Evolutionary conservation across 2,329 filamentous ascomycete species (phyloP).

Genomic region (Pyrenophora teres): DNA sequence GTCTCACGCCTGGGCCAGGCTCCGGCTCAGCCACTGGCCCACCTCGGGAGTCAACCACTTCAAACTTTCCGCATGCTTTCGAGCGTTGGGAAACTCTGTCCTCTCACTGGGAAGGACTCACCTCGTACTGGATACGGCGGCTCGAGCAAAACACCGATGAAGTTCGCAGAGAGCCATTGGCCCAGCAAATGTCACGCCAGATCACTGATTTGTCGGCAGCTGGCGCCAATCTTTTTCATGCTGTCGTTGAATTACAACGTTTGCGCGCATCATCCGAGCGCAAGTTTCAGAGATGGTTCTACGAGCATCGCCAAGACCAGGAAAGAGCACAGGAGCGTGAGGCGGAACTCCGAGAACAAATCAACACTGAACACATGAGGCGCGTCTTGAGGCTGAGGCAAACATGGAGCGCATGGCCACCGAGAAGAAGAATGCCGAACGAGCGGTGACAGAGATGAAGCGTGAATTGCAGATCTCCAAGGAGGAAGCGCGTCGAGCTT

Average conservation of each 20-base stretch:
- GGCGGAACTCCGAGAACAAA: slow-evolving; percentile 70
- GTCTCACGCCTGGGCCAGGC: slow-evolving; percentile 31
- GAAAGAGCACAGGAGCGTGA: slow-evolving; percentile 83
- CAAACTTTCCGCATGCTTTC: slow-evolving; percentile 92
- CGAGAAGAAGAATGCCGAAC: slow-evolving; percentile 72
- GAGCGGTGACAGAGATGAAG: slow-evolving; percentile 84
- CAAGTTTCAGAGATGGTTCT: slow-evolving; percentile 99
- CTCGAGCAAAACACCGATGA: slow-evolving; percentile 90
- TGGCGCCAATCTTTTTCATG: slow-evolving; percentile 95
- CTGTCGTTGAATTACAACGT: slow-evolving; percentile 92
- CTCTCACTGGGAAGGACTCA: slow-evolving; percentile 96
- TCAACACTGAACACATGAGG: slow-evolving; percentile 75
- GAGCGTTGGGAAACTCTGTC: slow-evolving; percentile 97
- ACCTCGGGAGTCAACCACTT: slow-evolving; percentile 51
- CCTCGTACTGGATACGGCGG: slow-evolving; percentile 94
- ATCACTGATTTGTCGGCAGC: slow-evolving; percentile 97
- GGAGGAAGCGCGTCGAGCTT: slow-evolving; percentile 91
- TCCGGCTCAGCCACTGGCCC: slow-evolving; percentile 32
- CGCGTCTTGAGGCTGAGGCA: slow-evolving; percentile 68
- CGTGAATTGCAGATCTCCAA: slow-evolving; percentile 94
- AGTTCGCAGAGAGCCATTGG: slow-evolving; percentile 78
- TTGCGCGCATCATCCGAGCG: slow-evolving; percentile 92
- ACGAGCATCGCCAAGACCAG: slow-evolving; percentile 86
- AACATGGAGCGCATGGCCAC: slow-evolving; percentile 69
- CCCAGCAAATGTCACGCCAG: slow-evolving; percentile 86